Percentiles rank a stretch among this genome's conserved stretches.
Conservation (phyloP, 352 stramenopile genomes). For the Bremia lactucae region DNA sequence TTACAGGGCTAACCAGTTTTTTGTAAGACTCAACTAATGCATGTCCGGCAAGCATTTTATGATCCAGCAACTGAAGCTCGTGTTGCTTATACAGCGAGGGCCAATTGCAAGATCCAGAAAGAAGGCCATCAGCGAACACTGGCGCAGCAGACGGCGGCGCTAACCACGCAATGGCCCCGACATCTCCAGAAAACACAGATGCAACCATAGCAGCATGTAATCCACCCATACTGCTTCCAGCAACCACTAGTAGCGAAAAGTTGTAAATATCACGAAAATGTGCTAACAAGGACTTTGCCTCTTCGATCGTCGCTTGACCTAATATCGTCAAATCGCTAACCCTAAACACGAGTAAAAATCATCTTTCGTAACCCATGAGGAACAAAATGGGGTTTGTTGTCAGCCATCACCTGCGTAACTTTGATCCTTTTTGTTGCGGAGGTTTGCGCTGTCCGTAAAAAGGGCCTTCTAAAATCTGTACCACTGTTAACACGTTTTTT, state of each 20-base stretch:
- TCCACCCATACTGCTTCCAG: conserved; percentile 67
- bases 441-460: conserved; percentile 71
- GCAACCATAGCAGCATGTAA: conserved; percentile 70
- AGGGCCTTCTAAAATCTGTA: conserved; percentile 64
- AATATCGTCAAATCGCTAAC: conserved; percentile 65
- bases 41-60: conserved; percentile 46
- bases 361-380: not conserved
- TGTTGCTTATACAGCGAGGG: conserved; percentile 56
- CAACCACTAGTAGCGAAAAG: conserved; percentile 55
- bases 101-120: conserved; percentile 75
- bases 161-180: conserved; percentile 58
- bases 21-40: conserved; percentile 19
- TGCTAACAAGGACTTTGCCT: conserved; percentile 65
- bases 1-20: conserved; percentile 1
- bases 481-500: not conserved
- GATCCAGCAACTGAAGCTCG: conserved; percentile 53
- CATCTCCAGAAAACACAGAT: conserved; percentile 55
- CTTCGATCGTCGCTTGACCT: conserved; percentile 72
- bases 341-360: conserved; percentile 19
- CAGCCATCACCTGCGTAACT: conserved; percentile 40
- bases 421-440: conserved; percentile 57
- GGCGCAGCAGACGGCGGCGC: conserved; percentile 56
- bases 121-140: conserved; percentile 63
- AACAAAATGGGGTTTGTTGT: not conserved
- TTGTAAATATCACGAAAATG: conserved; percentile 41